Conservation (phyloP, 2,329 filamentous ascomycete genomes). For the Zelopaecilomyces penicillatus region DNA sequence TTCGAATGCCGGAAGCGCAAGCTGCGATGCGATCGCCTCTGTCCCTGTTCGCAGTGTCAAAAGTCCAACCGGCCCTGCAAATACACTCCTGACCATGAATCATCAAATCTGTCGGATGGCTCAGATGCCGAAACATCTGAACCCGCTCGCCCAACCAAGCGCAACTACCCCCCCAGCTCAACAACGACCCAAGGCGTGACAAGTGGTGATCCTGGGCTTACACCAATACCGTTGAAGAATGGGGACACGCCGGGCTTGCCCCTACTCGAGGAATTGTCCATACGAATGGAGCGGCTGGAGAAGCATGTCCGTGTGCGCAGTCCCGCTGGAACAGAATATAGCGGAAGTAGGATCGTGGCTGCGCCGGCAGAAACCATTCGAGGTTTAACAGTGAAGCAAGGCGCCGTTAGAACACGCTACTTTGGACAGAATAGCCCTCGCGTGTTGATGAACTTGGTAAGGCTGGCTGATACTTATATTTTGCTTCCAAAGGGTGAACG, state of each 20-base stretch:
- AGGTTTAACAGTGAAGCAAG: slow-evolving; percentile 40
- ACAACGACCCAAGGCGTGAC: slow-evolving; percentile 13
- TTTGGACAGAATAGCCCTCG: slow-evolving; percentile 46
- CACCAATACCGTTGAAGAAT: slow-evolving; percentile 20
- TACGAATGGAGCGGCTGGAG: slow-evolving; percentile 47
- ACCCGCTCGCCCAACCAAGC: slow-evolving; percentile 28
- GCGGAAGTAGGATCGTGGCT: slow-evolving; percentile 22
- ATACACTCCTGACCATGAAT: slow-evolving; percentile 43
- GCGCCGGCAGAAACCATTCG: slow-evolving; percentile 39
- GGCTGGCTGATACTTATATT: slow-evolving; percentile 10
- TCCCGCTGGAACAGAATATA: slow-evolving; percentile 29
- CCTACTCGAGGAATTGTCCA: slow-evolving; percentile 38
- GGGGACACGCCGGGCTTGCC: slow-evolving; percentile 24
- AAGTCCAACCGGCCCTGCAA: slow-evolving; percentile 46
- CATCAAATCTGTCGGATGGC: slow-evolving; percentile 39
- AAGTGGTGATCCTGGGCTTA: slow-evolving; percentile 14
- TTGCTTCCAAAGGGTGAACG: neutral
- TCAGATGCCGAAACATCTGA: slow-evolving; percentile 33
- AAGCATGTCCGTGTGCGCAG: slow-evolving; percentile 37
- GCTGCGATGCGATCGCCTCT: slow-evolving; percentile 46
- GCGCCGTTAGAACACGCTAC: slow-evolving; percentile 38
- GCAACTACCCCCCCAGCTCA: slow-evolving; percentile 24
- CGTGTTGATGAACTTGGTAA: slow-evolving; percentile 45
- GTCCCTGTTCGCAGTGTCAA: slow-evolving; percentile 49
- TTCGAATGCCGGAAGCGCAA: slow-evolving; percentile 51